These are phyloP conservation scores for Coleophoma eucalyptorum DNA, from an alignment of 2,329 filamentous ascomycete genomes.

Conservation along the genomic window DNA sequence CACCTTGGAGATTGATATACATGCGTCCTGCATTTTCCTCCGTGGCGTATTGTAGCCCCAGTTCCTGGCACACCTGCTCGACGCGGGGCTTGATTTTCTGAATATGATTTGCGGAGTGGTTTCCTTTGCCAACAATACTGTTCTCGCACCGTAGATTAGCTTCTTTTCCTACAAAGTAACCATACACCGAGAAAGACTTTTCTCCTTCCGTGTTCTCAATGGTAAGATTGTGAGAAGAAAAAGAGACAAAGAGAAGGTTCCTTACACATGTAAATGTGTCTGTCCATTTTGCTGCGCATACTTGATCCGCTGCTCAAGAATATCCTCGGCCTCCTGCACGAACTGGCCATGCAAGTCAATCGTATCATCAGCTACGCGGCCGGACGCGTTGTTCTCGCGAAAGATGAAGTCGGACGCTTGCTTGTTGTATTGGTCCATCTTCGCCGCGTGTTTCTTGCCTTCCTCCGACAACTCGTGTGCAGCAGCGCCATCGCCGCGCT, in stretches of 20 bases:
- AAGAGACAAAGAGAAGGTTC: constrained; percentile 3
- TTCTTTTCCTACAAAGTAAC: neutral
- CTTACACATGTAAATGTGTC: constrained; percentile 77
- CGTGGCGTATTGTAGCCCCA: constrained; percentile 78
- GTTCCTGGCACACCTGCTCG: constrained; percentile 77
- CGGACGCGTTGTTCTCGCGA: constrained; percentile 83
- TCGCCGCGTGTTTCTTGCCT: constrained; percentile 77
- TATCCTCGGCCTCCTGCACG: constrained; percentile 90
- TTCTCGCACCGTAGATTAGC: neutral
- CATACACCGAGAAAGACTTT: neutral
- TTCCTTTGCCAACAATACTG: constrained; percentile 89
- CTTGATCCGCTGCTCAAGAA: constrained; percentile 80
- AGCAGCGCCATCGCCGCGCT: constrained; percentile 73
- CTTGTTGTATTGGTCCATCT: constrained; percentile 85
- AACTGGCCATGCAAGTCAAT: constrained; percentile 95
- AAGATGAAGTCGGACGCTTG: constrained; percentile 95
- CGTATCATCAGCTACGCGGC: constrained; percentile 71
- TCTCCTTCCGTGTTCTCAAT: neutral
- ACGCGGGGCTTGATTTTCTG: constrained; percentile 97
- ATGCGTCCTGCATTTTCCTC: constrained; percentile 90
- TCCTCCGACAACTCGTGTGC: constrained; percentile 83
- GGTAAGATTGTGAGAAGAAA: neutral
- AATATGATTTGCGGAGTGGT: constrained; percentile 76
- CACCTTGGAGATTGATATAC: constrained; percentile 80
- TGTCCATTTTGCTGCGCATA: constrained; percentile 72